A percentile compares a stretch with the other conserved stretches of the same genome.
These are phyloP conservation scores for Oleoguttula mirabilis DNA, from an alignment of 495 filamentous ascomycete genomes.

Conservation along the genomic window DNA sequence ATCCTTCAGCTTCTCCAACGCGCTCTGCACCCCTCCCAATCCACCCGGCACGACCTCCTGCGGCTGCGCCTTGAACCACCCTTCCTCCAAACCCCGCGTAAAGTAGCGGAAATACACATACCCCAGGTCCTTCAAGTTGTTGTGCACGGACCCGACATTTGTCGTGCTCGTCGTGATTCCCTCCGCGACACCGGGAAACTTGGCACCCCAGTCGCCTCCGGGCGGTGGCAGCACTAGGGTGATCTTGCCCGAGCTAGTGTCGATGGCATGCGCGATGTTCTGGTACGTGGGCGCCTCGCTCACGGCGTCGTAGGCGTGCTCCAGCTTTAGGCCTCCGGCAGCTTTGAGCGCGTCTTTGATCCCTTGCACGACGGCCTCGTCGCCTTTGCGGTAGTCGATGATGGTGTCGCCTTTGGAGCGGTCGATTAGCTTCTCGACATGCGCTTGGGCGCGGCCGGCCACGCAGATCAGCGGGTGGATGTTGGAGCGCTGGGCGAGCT, in stretches of 20 bases:
- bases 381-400: constrained; percentile 57
- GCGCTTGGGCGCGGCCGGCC: constrained; percentile 45
- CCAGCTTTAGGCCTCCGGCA: constrained; percentile 22
- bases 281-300: constrained; percentile 39
- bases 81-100: constrained; percentile 37
- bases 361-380: constrained; percentile 40
- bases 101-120: constrained; percentile 26
- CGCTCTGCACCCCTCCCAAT: constrained; percentile 46
- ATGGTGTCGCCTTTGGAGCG: constrained; percentile 53
- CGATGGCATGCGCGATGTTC: constrained; percentile 40
- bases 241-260: constrained; percentile 35
- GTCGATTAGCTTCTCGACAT: constrained; percentile 50
- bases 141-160: constrained; percentile 41
- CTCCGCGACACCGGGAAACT: constrained; percentile 25
- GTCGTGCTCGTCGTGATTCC: constrained; percentile 23
- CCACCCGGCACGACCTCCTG: constrained; percentile 48
- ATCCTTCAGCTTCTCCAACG: constrained; percentile 35
- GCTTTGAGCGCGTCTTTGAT: constrained; percentile 39
- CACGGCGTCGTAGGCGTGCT: constrained; percentile 50
- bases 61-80: constrained; percentile 51
- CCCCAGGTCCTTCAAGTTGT: constrained; percentile 40
- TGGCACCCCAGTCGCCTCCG: constrained; percentile 3
- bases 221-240: constrained; percentile 41
- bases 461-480: constrained; percentile 63
- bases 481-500: constrained; percentile 54